Conservation (phyloP, 2,329 filamentous ascomycete species). For the Exophiala viscosa region DNA sequence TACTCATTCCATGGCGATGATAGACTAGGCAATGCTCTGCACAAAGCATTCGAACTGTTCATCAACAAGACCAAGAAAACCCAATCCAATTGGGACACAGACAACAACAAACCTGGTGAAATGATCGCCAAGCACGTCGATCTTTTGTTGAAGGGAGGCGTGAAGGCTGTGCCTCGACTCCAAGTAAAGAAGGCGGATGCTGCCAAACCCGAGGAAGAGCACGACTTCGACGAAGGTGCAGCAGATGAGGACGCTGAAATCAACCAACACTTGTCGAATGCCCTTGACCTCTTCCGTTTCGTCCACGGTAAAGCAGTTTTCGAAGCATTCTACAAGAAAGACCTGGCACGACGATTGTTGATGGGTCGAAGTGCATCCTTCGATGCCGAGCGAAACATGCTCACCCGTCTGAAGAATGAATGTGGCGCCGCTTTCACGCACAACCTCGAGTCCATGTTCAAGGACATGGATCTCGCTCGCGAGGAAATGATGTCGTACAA, state of each 20-base stretch:
- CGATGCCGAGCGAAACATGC: slow-evolving; percentile 94
- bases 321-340: slow-evolving; percentile 98
- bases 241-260: slow-evolving; percentile 76
- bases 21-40: slow-evolving; percentile 70
- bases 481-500: slow-evolving; percentile 94
- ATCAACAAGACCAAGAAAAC: slow-evolving; percentile 83
- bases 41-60: slow-evolving; percentile 82
- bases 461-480: slow-evolving; percentile 87
- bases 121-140: slow-evolving; percentile 99
- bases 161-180: slow-evolving; percentile 73
- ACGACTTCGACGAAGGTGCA: slow-evolving; percentile 51
- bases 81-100: slow-evolving; percentile 68
- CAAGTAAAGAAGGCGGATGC: slow-evolving; percentile 54
- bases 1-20: slow-evolving; percentile 74
- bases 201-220: slow-evolving; percentile 58
- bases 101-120: slow-evolving; percentile 91
- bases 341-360: slow-evolving; percentile 80
- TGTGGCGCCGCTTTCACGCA: slow-evolving; percentile 93
- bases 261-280: slow-evolving; percentile 86
- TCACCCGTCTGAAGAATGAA: slow-evolving; percentile 84
- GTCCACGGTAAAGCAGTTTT: slow-evolving; percentile 97
- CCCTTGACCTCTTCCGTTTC: slow-evolving; percentile 91
- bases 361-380: slow-evolving; percentile 91
- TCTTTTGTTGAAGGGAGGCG: slow-evolving; percentile 76
- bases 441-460: slow-evolving; percentile 99